Conservation (phyloP, 1,139 yeast species). For the Scheffersomyces stambukii region DNA sequence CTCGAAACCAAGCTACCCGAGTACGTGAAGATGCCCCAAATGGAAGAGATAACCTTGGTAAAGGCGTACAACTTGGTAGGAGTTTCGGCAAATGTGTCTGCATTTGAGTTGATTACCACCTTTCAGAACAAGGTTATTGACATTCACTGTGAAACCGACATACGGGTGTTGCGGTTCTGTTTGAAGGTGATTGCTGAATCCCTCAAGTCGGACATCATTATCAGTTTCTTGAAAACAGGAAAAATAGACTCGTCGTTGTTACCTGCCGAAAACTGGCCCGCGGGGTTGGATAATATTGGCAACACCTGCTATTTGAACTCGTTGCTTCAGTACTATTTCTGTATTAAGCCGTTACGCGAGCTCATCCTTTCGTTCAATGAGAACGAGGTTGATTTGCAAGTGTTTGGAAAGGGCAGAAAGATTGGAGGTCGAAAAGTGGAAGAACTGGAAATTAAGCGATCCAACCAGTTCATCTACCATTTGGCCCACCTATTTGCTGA, state of each 20-base stretch:
- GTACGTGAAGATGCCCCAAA: constrained; percentile 15
- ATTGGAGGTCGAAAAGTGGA: constrained; percentile 87
- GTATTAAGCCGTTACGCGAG: constrained; percentile 75
- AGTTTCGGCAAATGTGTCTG: constrained; percentile 43
- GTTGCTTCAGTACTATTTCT: constrained; percentile 81
- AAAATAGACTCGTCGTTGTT: constrained; percentile 55
- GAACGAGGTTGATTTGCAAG: constrained; percentile 14
- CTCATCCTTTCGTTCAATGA: constrained; percentile 54
- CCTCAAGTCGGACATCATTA: constrained; percentile 49
- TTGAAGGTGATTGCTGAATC: constrained; percentile 44
- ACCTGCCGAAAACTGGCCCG: constrained; percentile 74
- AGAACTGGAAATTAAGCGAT: constrained; percentile 66
- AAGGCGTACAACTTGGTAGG: constrained; percentile 45
- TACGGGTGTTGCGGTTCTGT: constrained; percentile 48
- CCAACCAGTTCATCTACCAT: constrained; percentile 75
- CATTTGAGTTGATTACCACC: constrained; percentile 51
- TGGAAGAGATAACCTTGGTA: constrained; percentile 11
- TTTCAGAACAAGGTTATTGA: constrained; percentile 41
- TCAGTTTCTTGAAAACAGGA: constrained; percentile 54
- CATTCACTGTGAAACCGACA: constrained; percentile 24
- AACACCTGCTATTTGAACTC: constrained; percentile 94
- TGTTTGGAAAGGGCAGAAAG: constrained; percentile 38
- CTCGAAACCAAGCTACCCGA: constrained; percentile 42
- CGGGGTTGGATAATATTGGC: constrained; percentile 90
- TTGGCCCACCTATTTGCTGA: constrained; percentile 64